Evolutionary conservation across 257 asterid genomes (phyloP).

Genomic region (Nicotiana tabacum): DNA sequence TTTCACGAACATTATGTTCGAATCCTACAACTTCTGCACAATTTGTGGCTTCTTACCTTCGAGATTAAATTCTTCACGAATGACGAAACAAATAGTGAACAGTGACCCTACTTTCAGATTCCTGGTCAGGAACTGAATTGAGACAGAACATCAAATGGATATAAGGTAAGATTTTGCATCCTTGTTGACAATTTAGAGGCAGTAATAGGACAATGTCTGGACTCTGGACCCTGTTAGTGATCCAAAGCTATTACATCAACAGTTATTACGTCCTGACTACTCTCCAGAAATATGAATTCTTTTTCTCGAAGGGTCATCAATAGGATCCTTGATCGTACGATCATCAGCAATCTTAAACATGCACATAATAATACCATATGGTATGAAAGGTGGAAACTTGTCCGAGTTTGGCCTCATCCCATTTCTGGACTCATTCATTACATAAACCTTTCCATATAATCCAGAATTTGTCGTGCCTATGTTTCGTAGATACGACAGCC

Average conservation of each 20-base stretch:
- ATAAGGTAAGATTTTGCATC: background rate
- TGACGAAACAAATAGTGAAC: background rate
- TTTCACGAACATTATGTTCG: background rate
- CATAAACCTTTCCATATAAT: background rate
- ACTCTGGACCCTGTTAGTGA: background rate
- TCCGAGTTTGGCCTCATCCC: background rate
- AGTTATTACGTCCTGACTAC: background rate
- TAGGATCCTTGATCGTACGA: background rate
- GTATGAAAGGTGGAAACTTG: background rate
- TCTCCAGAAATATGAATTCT: background rate
- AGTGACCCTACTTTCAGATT: background rate
- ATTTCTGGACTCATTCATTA: background rate
- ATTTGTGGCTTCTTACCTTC: background rate
- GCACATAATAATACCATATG: background rate
- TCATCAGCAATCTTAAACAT: background rate
- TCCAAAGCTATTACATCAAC: background rate
- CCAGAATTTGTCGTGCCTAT: background rate
- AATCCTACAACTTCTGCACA: background rate
- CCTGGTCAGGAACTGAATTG: background rate
- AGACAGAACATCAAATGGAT: background rate
- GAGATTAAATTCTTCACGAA: background rate
- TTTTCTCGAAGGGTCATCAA: no score
- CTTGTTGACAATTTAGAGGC: background rate
- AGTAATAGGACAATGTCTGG: background rate
- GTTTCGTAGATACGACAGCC: background rate